Base-by-base conservation (phyloP, 805 yeast genomes). In the Wickerhamomyces bisporus region DNA sequence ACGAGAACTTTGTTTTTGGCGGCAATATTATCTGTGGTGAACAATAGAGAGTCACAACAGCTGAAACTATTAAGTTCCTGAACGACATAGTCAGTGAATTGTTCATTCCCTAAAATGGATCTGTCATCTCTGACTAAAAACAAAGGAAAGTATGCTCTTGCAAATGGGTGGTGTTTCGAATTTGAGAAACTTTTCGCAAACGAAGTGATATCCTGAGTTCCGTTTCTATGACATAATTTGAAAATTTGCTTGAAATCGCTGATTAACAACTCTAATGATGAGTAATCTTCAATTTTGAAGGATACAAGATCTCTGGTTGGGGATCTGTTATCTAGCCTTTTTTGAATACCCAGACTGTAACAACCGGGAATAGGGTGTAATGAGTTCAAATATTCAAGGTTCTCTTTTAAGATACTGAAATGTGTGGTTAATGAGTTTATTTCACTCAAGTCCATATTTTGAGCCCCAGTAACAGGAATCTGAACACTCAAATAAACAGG, bases 101-200 rank as follows among this genome's bases (percentile, higher is more conserved):
- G 52, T 37, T 62, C 66, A 20, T 64, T 64, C 0, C 88, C 89
- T 18, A 79, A 48, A 3, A 84, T 62, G 1, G 77, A 62, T 37
- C 70, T 71, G 53, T 81, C 79, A 50, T 81, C 85, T 42, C 86
- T 63, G 8, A 82, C 64, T 18, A 81, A 60, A 49, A 73, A 78
- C 17, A 81, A 60, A 38, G 81, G 86, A 48, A 79, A 71, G 10
- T 79, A 48, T 2, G 84, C 83, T 42, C 89, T 67, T 2, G 81
- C 70, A n/a, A 84, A 34, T 2, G 62, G 63, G 48, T 66, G 70
- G 34, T 65, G 70, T 5, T 47, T 36, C 3, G 49, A 36, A 30
- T 61, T 53, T 27, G 64, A 59, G 45, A 66, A 65, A 37, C 57
- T 57, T 13, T 41, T 36, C 0, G 65, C 60, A 44, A 58, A 64